These are phyloP conservation scores for Saccharomycopsis microspora DNA, from an alignment of 805 yeast species.

Conservation along the genomic window DNA sequence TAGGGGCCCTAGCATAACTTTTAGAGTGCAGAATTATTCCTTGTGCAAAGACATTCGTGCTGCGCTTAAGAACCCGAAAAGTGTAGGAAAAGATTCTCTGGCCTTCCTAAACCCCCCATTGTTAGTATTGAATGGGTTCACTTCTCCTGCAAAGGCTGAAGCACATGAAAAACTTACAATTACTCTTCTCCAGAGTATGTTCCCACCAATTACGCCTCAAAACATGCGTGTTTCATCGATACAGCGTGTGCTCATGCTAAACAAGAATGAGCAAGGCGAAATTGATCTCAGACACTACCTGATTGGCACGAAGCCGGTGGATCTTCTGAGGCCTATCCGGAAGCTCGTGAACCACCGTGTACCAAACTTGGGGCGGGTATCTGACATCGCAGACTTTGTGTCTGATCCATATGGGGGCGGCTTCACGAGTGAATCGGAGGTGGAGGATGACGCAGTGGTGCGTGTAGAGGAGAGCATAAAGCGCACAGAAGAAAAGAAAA, in stretches of 20 bases:
- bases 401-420: conserved; percentile 74
- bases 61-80: conserved; percentile 67
- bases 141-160: conserved; percentile 42
- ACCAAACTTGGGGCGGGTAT: conserved; percentile 57
- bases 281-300: conserved; percentile 85
- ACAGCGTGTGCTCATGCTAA: conserved; percentile 75
- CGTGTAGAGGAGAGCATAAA: conserved; percentile 32
- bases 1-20: conserved; percentile 87
- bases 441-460: conserved; percentile 82
- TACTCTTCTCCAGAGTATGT: conserved; percentile 88
- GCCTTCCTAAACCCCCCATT: conserved; percentile 76
- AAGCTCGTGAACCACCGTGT: conserved; percentile 54
- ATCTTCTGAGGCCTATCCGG: conserved; percentile 61
- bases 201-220: conserved; percentile 90
- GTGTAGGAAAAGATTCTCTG: conserved; percentile 47
- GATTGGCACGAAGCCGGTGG: conserved; percentile 77
- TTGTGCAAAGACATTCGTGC: conserved; percentile 69
- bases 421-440: conserved; percentile 84
- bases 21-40: conserved; percentile 66
- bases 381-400: conserved; percentile 74
- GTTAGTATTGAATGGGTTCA: conserved; percentile 86
- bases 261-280: conserved; percentile 60
- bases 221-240: conserved; percentile 62
- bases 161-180: conserved; percentile 72
- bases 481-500: conserved; percentile 12